Evolutionary conservation across 495 filamentous ascomycete species (phyloP), one percentile per base, ranked within the genome.

Genomic region (Penicillium maclennaniae): DNA sequence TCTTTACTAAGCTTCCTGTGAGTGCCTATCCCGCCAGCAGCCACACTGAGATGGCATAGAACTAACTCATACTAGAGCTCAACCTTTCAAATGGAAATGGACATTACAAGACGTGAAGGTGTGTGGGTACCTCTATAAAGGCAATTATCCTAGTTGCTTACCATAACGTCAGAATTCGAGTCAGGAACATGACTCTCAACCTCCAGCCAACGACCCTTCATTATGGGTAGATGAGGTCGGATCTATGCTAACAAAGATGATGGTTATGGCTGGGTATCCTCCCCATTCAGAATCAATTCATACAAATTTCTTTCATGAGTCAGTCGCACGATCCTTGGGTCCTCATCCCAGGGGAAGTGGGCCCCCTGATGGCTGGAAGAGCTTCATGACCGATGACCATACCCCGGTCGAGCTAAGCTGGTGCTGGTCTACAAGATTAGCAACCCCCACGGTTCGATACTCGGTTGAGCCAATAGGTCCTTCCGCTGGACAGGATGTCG

Each of bases 341-440:
- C 26, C 26, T 28, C 40, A 43, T 20, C 40, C 40, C 5, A 43
- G 40, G 23, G 40, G 40, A 8, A n/a, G 17, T 4, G 16, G 40
- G 10, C 8, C 40, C 4, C 40, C 40, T 10, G 26, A 28, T 8
- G 5, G 8, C 8, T 73, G 69, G 67, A 55, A 57, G 19, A 71
- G 69, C 47, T 73, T 69, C 56, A 71, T 70, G 65, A 73, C 66
- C 4, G 70, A 73, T 47, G 67, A 73, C 46, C 50, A 59, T 51
- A 63, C 54, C 7, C 70, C 69, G 1, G 64, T 71, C 43, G 69
- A 71, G 47, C 51, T 69, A 38, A 73, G 69, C 53, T 70, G 67
- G 67, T 59, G 56, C 43, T 73, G 40, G 40, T 43, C 40, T 20
- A 43, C 17, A 10, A 10, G 1, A 4, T 17, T 43, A 10, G 10